Base-by-base conservation (phyloP, 108 stramenopile species). In the Pseudonitzschia multistriata region DNA sequence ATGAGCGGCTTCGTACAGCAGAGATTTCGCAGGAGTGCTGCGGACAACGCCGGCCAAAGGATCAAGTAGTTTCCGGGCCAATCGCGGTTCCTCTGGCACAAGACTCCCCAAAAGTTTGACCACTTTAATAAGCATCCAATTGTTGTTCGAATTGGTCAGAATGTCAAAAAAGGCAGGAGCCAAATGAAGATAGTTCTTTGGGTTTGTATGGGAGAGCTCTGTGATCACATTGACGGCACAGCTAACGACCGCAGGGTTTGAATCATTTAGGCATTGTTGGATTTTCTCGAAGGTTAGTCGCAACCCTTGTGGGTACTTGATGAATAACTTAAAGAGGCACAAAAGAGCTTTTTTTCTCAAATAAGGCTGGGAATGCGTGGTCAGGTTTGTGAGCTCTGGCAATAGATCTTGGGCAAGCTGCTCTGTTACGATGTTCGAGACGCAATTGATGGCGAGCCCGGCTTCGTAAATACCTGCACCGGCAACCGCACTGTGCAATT, bases 111-210 rank as follows among this genome's bases (percentile, higher is more conserved):
- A 67, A 30, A 99, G 85, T 74, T 99, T 99, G 50, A 98, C 97
- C 6, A 99, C 96, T 84, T 99, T 99, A 83, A 99, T 99, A 36
- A 99, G 85, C 99, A 99, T 99, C 99, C 99, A 99, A 78, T 99
- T 99, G 79, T 99, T 99, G 68, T 86, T 86, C 10, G 90, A 89
- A 47, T 87, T 87, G 21, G 96, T 98, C 42, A 99, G 73, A 19
- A 99, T 71, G 66, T 92, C 79, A 88, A 99, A 99, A 71, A 99
- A 97, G 60, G 96, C 87, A 10, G 99, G 99, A 15, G 99, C 99
- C 76, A 99, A 74, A 42, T 91, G 88, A 34, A 99, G 73, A 83
- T 98, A 99, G 74, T 99, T 99, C 63, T 85, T 90, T 10, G 99
- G 97, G 75, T 98, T 98, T 79, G 95, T 96, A 77, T 98, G 90